Percentiles rank a stretch among this genome's conserved stretches.
Evolutionary conservation across 495 filamentous ascomycete species (phyloP).

Genomic region (Trichoderma virens): DNA sequence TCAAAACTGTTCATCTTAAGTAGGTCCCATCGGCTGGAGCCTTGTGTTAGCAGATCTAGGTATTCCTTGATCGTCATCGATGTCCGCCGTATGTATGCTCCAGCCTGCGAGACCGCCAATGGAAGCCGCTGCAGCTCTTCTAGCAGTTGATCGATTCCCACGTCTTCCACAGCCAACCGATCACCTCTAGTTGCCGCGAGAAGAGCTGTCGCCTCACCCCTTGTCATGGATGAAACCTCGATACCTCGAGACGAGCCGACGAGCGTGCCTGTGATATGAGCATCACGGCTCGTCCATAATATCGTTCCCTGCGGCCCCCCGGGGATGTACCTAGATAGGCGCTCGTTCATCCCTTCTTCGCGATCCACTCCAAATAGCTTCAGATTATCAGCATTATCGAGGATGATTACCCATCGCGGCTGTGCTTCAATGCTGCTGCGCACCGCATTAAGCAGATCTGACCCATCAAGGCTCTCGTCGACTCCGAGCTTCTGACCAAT

Average conservation of each 20-base stretch:
- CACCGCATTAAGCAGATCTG: neutral
- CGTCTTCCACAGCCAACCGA: constrained; percentile 12
- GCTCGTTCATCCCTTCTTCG: neutral
- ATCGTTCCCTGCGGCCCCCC: constrained; percentile 19
- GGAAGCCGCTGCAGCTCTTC: constrained; percentile 21
- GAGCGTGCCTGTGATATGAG: constrained; percentile 13
- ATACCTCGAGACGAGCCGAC: constrained; percentile 13
- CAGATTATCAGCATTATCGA: constrained; percentile 9
- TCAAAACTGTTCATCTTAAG: constrained; percentile 15
- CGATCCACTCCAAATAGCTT: neutral
- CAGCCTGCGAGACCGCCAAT: constrained; percentile 24
- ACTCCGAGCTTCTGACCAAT: neutral
- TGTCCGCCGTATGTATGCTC: constrained; percentile 21
- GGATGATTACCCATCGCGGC: constrained; percentile 4
- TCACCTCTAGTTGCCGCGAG: constrained; percentile 10
- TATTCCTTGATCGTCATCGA: constrained; percentile 16
- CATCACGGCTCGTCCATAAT: constrained; percentile 25
- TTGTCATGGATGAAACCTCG: constrained; percentile 15
- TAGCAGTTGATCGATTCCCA: constrained; percentile 14
- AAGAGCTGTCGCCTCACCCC: constrained; percentile 12
- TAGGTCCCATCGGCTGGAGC: constrained; percentile 13
- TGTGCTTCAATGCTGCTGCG: neutral
- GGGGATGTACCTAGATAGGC: constrained; percentile 12
- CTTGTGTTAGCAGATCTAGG: constrained; percentile 12
- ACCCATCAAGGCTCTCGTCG: neutral